Evolutionary conservation across 306 rosid species (phyloP), one percentile per base, ranked within the genome.

Genomic region (Vachellia collinsii): DNA sequence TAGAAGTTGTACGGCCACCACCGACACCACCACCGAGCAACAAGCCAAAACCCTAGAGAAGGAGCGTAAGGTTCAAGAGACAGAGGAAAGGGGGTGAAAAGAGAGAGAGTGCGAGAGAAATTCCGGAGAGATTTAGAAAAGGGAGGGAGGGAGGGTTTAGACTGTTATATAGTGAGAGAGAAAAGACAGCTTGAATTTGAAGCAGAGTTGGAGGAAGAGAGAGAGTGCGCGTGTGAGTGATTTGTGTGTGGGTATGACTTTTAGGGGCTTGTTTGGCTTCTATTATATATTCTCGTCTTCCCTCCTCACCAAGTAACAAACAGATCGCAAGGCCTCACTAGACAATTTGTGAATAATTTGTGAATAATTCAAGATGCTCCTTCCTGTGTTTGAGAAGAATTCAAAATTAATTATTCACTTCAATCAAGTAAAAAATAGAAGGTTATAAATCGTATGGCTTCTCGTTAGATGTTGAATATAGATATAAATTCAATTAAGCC

Each of bases 131-230:
- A 71, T 68, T 68, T 41, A n/a, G 46, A 79, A 81, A 79, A 78
- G 82, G 64, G 75, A 77, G 74, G 23, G 70, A 79, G 83, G 42
- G 70, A 44, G 75, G n/a, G 41, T 67, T 78, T 64, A 39, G 76
- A 77, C 44, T 80, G 14, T 72, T 75, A 64, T 44, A 29, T 61
- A 39, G 38, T 66, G 77, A 66, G 83, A 59, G 75, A 51, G 16
- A 25, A 83, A 78, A 83, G 92, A 90, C 91, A 86, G 99, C 99
- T 92, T 95, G 88, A 93, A 89, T 89, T 88, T 75, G 91, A 95
- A 95, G 99, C 99, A 84, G 97, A 86, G 76, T 50, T 8, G 25
- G 46, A 20, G 34, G 12, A 29, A 11, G 77, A 8, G 37, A 51
- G 66, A 67, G 77, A 8, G 43, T 5, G 29, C 0, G 77, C 34